Evolutionary conservation across 2,329 filamentous ascomycete genomes (phyloP).

Genomic region (Neocatenulostroma microsporum): DNA sequence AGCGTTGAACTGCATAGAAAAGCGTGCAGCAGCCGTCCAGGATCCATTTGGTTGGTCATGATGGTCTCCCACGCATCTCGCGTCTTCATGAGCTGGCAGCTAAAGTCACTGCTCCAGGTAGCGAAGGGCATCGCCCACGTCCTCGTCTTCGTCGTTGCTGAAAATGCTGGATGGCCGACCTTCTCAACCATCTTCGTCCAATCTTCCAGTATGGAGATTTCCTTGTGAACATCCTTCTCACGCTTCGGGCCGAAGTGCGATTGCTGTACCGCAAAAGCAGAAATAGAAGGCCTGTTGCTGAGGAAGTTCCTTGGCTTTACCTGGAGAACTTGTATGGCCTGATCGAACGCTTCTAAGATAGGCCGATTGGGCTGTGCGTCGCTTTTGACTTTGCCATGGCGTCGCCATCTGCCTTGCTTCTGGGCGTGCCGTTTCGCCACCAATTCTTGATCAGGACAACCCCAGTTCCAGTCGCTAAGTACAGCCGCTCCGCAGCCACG

Average conservation of each 20-base stretch:
- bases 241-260: not conserved
- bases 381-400: slow-evolving; percentile 9
- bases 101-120: not conserved
- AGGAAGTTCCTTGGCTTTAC: slow-evolving; percentile 13
- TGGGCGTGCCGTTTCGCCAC: slow-evolving; percentile 12
- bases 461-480: slow-evolving; percentile 15
- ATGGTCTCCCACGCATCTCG: not conserved
- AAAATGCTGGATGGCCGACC: not conserved
- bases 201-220: not conserved
- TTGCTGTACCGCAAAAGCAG: slow-evolving; percentile 8
- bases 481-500: slow-evolving; percentile 16
- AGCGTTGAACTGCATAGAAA: slow-evolving; percentile 12
- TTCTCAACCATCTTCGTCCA: not conserved
- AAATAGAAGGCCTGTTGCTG: slow-evolving; percentile 8
- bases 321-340: slow-evolving; percentile 11
- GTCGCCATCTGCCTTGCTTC: slow-evolving; percentile 7
- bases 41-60: slow-evolving; percentile 13
- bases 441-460: slow-evolving; percentile 9
- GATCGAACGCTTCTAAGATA: slow-evolving; percentile 12
- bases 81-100: not conserved
- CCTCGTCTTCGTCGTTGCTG: not conserved
- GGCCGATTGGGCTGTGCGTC: slow-evolving; percentile 12
- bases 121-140: not conserved
- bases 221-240: not conserved
- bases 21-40: slow-evolving; percentile 13